These are phyloP conservation scores for Nemophila menziesii DNA, from an alignment of 257 asterid species.

Conservation along the genomic window DNA sequence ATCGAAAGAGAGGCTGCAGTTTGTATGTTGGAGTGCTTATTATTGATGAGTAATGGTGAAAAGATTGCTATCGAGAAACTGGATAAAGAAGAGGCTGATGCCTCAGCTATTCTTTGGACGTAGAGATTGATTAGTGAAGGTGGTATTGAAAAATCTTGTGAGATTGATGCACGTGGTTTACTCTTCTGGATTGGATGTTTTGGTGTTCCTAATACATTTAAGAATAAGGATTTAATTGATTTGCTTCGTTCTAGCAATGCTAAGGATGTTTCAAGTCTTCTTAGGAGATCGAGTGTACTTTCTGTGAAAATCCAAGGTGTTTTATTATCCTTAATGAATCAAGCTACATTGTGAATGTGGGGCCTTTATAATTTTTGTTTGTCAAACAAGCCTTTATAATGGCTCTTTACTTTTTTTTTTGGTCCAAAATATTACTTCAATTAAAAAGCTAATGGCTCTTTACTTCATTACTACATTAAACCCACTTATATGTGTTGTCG, in stretches of 20 bases:
- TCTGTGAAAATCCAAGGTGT: conserved; percentile 49
- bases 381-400: no score
- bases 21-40: conserved; percentile 52
- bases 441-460: no score
- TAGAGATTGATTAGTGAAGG: conserved; percentile 62
- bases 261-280: conserved; percentile 39
- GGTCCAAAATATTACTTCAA: no score
- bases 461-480: no score
- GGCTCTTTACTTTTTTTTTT: no score
- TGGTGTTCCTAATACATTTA: conserved; percentile 41
- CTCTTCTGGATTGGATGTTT: conserved; percentile 58
- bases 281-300: conserved; percentile 42
- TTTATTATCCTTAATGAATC: no score
- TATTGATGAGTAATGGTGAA: conserved; percentile 46
- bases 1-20: conserved; percentile 56
- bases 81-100: conserved; percentile 41
- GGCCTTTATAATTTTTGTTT: no score
- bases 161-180: conserved; percentile 72
- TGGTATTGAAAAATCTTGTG: conserved; percentile 39
- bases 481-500: no score
- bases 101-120: conserved; percentile 58
- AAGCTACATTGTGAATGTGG: no score
- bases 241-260: conserved; percentile 44
- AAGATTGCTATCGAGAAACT: conserved; percentile 23
- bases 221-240: conserved; percentile 44